Percentiles rank a stretch among this genome's conserved stretches.
Evolutionary conservation across 305 asterid genomes (phyloP).

Genomic region (Fraxinus baroniana): DNA sequence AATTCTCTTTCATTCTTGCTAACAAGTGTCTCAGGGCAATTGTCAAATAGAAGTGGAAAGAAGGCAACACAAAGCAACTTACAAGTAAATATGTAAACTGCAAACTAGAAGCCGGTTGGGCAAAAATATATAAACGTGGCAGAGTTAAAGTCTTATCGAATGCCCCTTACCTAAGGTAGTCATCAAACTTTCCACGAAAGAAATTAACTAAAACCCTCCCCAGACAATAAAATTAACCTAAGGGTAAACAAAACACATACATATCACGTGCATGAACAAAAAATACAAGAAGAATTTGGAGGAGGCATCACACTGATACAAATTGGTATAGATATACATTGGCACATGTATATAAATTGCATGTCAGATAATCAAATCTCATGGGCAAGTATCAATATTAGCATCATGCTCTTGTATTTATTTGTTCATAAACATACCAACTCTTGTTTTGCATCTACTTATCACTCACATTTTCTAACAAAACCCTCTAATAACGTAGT

Average conservation of each 20-base stretch:
- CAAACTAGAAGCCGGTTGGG: background rate
- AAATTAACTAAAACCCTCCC: background rate
- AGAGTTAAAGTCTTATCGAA: background rate
- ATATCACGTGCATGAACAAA: background rate
- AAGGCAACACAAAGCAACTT: background rate
- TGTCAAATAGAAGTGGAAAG: background rate
- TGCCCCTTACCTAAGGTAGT: background rate
- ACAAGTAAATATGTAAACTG: background rate
- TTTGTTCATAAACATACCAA: background rate
- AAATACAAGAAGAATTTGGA: background rate
- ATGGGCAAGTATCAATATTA: background rate
- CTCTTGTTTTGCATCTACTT: background rate
- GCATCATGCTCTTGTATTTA: background rate
- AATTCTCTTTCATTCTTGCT: background rate
- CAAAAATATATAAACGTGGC: background rate
- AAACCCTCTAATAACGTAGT: background rate
- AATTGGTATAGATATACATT: background rate
- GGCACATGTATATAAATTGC: background rate
- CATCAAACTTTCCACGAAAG: background rate
- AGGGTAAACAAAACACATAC: background rate
- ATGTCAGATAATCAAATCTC: background rate
- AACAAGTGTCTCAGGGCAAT: background rate
- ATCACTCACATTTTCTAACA: background rate
- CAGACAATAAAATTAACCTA: background rate
- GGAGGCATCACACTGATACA: background rate